Conservation (phyloP, 140 eudicot genomes). For the Anethum foeniculum region DNA sequence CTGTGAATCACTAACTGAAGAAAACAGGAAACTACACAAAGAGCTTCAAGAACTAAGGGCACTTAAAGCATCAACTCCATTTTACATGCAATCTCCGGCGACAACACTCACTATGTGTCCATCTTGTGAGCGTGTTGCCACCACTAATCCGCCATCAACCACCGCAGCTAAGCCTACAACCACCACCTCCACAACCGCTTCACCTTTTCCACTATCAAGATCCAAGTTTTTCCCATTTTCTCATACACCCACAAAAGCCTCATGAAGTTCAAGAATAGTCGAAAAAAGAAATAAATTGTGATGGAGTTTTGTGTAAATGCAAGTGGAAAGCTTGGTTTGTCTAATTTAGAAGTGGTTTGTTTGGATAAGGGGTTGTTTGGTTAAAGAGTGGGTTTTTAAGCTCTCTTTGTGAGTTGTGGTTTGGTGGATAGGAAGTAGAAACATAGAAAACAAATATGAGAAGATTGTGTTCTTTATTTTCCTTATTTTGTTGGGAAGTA, state of each 20-base stretch:
- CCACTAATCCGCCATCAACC: conserved; percentile 23
- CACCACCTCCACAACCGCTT: conserved; percentile 21
- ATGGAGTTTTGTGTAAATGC: conserved; percentile 20
- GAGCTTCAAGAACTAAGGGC: conserved; percentile 73
- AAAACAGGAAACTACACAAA: conserved; percentile 60
- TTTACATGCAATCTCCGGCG: conserved; percentile 68
- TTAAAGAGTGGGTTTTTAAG: neutral
- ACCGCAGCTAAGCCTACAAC: conserved; percentile 1
- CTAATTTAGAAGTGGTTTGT: conserved; percentile 1
- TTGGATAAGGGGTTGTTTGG: conserved; percentile 4
- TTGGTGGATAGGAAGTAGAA: conserved; percentile 1
- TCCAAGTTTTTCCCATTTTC: conserved; percentile 32
- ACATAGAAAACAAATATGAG: neutral
- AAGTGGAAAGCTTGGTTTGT: conserved; percentile 5
- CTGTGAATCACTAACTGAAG: conserved; percentile 60
- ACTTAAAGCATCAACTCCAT: conserved; percentile 49
- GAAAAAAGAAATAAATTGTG: neutral
- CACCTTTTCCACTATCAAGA: conserved; percentile 26
- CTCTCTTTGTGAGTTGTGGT: neutral
- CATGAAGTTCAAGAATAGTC: conserved; percentile 26
- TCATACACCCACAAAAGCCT: conserved; percentile 26
- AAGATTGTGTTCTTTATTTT: neutral
- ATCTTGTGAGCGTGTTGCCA: conserved; percentile 77
- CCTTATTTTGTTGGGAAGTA: conserved; percentile 13
- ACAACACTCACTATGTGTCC: conserved; percentile 85